Conservation (phyloP, 768 basidiomycete genomes). For the Lentinula guzmanii region DNA sequence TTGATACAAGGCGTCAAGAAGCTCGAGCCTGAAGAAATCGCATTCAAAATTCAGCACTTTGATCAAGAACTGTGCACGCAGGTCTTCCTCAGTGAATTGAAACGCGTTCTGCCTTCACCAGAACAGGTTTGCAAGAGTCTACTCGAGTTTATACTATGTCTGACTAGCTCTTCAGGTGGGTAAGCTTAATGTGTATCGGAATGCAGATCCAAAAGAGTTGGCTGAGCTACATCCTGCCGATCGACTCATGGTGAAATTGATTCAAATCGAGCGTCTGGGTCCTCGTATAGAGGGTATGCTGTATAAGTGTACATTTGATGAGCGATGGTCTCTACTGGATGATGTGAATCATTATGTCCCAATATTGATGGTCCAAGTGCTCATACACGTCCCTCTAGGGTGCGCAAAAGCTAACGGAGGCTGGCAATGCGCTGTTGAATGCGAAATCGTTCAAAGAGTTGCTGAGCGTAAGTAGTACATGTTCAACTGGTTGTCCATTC, state of each 20-base stretch:
- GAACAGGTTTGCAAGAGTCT: conserved; percentile 56
- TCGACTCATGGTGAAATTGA: conserved; percentile 93
- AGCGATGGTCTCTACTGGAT: conserved; percentile 75
- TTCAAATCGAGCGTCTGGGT: conserved; percentile 85
- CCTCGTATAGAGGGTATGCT: conserved; percentile 96
- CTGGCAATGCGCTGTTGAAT: conserved; percentile 70
- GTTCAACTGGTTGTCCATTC: not conserved
- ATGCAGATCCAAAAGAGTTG: conserved; percentile 81
- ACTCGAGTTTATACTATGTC: not conserved
- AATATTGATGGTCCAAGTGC: not conserved
- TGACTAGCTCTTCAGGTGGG: conserved; percentile 47
- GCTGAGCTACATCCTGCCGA: conserved; percentile 90
- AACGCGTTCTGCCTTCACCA: conserved; percentile 83
- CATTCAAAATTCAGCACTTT: conserved; percentile 76
- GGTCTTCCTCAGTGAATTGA: conserved; percentile 83
- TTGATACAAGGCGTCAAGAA: conserved; percentile 84
- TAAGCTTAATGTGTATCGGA: conserved; percentile 85
- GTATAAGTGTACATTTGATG: conserved; percentile 84
- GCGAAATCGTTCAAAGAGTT: conserved; percentile 90
- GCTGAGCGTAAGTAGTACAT: conserved; percentile 55
- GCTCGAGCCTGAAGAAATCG: conserved; percentile 83
- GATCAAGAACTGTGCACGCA: conserved; percentile 85
- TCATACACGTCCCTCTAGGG: conserved; percentile 41
- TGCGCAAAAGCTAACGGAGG: conserved; percentile 74
- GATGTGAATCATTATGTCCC: conserved; percentile 44